phyloP scores from a whole-genome alignment of 1,139 yeast species.

The Zygosaccharomyces pseudobailii region DNA sequence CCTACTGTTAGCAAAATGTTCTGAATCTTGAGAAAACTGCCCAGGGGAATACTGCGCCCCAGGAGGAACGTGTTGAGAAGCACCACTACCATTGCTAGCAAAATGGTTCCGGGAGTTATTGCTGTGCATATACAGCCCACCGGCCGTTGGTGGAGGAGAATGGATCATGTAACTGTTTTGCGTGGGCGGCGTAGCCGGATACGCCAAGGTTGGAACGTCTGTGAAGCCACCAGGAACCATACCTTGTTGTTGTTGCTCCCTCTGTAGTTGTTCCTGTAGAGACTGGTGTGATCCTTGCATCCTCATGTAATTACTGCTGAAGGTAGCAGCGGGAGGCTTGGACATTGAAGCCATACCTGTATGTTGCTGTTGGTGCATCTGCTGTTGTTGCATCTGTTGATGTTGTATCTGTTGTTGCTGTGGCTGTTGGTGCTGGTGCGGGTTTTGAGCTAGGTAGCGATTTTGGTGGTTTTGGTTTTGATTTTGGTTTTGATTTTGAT shows the following conservation, averaged over 20 bases:
- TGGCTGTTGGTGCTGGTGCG: not conserved
- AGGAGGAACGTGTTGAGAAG: slow-evolving; percentile 14
- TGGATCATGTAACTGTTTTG: slow-evolving; percentile 11
- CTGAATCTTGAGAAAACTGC: slow-evolving; percentile 28
- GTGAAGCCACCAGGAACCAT: slow-evolving; percentile 24
- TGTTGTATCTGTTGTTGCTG: slow-evolving; percentile 11
- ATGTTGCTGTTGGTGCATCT: slow-evolving; percentile 25
- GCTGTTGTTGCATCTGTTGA: slow-evolving; percentile 16
- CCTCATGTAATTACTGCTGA: slow-evolving; percentile 35
- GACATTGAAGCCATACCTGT: slow-evolving; percentile 23
- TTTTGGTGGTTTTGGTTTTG: too few relatives aligned
- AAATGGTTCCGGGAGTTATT: slow-evolving; percentile 28
- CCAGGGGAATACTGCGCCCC: slow-evolving; percentile 27
- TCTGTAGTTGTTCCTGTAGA: slow-evolving; percentile 33
- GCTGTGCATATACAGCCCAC: slow-evolving; percentile 26
- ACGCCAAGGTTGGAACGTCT: slow-evolving; percentile 29
- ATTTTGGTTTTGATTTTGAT: too few relatives aligned
- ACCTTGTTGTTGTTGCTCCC: slow-evolving; percentile 16
- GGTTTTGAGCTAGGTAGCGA: too few relatives aligned
- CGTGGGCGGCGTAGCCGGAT: slow-evolving; percentile 29
- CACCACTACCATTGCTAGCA: slow-evolving; percentile 10
- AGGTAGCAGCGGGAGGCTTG: slow-evolving; percentile 30
- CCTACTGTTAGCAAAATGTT: slow-evolving; percentile 19
- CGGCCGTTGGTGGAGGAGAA: slow-evolving; percentile 25
- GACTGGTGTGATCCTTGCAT: slow-evolving; percentile 39